Conservation (phyloP, 1,139 yeast genomes). For the Insectozyma bohioensis region DNA sequence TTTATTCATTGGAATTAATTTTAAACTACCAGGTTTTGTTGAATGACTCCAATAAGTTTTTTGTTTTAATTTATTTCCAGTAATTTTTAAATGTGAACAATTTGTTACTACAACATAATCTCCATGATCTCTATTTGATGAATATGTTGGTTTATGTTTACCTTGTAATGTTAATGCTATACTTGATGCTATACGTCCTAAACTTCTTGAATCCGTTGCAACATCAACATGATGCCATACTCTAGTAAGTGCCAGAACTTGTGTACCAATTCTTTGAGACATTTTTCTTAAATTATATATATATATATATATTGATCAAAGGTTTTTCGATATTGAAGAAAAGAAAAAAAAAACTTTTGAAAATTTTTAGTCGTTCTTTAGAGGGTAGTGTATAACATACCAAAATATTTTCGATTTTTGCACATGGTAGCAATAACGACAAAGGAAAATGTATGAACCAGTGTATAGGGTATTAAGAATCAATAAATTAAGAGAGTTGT, state of each 20-base stretch:
- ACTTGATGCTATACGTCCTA: conserved; percentile 89
- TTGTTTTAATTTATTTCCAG: conserved; percentile 81
- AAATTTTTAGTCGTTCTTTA: too few species aligned
- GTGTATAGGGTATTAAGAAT: too few species aligned
- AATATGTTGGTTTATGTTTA: conserved; percentile 90
- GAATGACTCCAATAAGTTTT: conserved; percentile 93
- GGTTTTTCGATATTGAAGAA: conserved; percentile 2
- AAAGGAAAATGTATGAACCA: too few species aligned
- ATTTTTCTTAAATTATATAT: conserved; percentile 23
- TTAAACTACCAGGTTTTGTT: conserved; percentile 85
- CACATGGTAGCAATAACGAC: too few species aligned
- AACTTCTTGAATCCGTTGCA: conserved; percentile 76
- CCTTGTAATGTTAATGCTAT: conserved; percentile 91
- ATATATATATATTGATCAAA: too few species aligned
- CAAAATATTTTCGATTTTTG: too few species aligned
- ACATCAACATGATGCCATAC: conserved; percentile 96
- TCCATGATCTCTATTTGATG: conserved; percentile 78
- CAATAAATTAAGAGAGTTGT: too few species aligned
- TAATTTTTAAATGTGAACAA: conserved; percentile 73
- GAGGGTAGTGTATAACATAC: too few species aligned
- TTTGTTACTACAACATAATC: conserved; percentile 97
- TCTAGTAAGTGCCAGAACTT: conserved; percentile 77
- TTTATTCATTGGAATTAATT: conserved; percentile 78
- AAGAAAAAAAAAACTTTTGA: conserved; percentile 4
- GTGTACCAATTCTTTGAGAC: conserved; percentile 60